These are phyloP conservation scores for Xylaria curta DNA, from an alignment of 495 filamentous ascomycete genomes.

Conservation along the genomic window DNA sequence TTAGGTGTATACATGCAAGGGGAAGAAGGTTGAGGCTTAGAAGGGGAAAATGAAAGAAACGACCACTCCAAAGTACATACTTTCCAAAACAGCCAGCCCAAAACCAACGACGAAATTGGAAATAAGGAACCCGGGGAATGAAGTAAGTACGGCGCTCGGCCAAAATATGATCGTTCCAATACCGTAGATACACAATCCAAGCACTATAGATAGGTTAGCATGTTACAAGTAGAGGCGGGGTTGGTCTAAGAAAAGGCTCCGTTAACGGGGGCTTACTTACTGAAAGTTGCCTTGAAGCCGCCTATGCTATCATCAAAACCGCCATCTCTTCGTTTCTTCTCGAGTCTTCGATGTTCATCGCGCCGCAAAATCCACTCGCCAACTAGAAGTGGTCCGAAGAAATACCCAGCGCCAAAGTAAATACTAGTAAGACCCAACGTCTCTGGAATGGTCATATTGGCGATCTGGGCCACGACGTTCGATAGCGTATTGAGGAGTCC, in stretches of 20 bases:
- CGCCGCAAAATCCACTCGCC: slow-evolving; percentile 69
- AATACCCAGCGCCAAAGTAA: slow-evolving; percentile 62
- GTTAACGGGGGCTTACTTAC: slow-evolving; percentile 5
- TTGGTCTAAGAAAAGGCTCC: too few relatives aligned
- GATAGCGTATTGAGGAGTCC: slow-evolving; percentile 82
- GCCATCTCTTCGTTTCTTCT: slow-evolving; percentile 30
- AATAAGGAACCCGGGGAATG: slow-evolving; percentile 69
- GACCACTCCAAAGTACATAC: slow-evolving; percentile 7
- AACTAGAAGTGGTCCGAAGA: slow-evolving; percentile 69
- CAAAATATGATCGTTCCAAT: slow-evolving; percentile 71
- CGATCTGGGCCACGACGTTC: slow-evolving; percentile 54
- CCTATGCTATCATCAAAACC: slow-evolving; percentile 38
- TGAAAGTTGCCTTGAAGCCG: slow-evolving; percentile 43
- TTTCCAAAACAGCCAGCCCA: slow-evolving; percentile 70
- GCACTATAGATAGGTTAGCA: slow-evolving; percentile 57
- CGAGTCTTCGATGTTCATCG: slow-evolving; percentile 53
- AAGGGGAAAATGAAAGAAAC: not conserved
- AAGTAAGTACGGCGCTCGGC: slow-evolving; percentile 66
- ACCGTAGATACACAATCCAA: slow-evolving; percentile 65
- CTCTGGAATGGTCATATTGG: slow-evolving; percentile 44
- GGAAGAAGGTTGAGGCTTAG: not conserved
- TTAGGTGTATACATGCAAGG: not conserved
- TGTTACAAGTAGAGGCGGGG: not conserved
- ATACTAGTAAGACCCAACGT: slow-evolving; percentile 48
- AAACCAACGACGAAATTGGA: slow-evolving; percentile 69